Evolutionary conservation across 805 yeast genomes (phyloP), one percentile per base, ranked within the genome.

Genomic region (Candida xyloterini): DNA sequence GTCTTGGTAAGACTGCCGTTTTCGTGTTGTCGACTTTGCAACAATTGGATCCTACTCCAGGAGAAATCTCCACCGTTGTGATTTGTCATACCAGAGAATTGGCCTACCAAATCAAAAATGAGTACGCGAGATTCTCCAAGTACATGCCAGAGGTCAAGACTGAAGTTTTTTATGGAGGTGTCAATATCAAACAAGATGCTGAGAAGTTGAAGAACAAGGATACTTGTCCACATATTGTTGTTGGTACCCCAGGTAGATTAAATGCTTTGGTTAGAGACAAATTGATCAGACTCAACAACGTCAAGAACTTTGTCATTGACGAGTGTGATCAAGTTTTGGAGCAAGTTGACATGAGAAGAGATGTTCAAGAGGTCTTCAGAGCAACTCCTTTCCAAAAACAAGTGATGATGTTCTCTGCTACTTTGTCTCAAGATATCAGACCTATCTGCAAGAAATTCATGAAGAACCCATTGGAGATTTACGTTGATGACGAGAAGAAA

Each of bases 321-420:
- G 99, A 91, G 75, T 93, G 98, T 81, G 99, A 91, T 73, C 89
- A 90, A 71, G 98, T 91, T 42, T 77, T 91, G 66, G 98, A 93
- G 72, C 56, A 54, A 48, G 51, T 62, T 45, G 95, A 84, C 58
- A 91, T 91, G 99, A 86, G 99, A 76, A 83, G 96, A 66, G 99
- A 91, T 62, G 96, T 91, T 44, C 99, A 91, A 74, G 98, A 91
- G 63, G 85, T 93, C 51, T 91, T 93, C 81, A 83, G 96, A 67
- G 86, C 86, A 46, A 91, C 99, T 37, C 99, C 99, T 52, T 95
- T 86, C 69, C 96, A 91, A 66, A 91, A 91, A 70, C 99, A 91
- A 73, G 98, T 93, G 42, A 90, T 93, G 98, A 91, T 91, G 96
- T 91, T 91, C 68, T 85, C 96, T 46, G 99, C 99, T 52, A 91